Conservation (phyloP, 352 stramenopile species). For the Phytophthora citrophthora region DNA sequence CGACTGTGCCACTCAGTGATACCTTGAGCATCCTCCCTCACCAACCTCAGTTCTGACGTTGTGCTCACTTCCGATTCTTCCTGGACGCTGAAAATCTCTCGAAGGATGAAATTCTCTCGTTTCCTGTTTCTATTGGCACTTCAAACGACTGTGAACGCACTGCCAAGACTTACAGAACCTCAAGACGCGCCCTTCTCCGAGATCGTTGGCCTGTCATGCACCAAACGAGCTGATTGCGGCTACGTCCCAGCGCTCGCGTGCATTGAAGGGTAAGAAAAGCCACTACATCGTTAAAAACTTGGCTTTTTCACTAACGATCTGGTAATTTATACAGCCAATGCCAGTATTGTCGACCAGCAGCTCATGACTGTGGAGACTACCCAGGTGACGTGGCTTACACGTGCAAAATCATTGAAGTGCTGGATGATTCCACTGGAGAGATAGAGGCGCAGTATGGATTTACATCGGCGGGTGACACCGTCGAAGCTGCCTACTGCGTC, state of each 20-base stretch:
- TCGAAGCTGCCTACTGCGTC: slow-evolving; percentile 62
- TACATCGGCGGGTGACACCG: too few species aligned
- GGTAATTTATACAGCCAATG: slow-evolving; percentile 45
- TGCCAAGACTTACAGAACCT: slow-evolving; percentile 2
- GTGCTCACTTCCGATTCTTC: background rate
- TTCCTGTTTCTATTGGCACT: slow-evolving; percentile 1
- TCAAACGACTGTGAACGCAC: background rate
- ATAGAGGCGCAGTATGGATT: slow-evolving; percentile 16
- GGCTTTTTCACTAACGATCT: background rate
- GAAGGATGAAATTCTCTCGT: background rate
- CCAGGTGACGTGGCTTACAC: slow-evolving; percentile 53
- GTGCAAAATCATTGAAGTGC: slow-evolving; percentile 46
- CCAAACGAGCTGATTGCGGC: slow-evolving; percentile 59
- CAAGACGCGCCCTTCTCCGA: slow-evolving; percentile 35
- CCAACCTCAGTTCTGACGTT: background rate
- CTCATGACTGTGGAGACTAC: slow-evolving; percentile 56
- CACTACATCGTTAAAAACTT: background rate
- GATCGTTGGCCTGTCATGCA: slow-evolving; percentile 49
- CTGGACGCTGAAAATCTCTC: background rate
- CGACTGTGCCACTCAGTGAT: background rate
- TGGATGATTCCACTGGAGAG: slow-evolving; percentile 38
- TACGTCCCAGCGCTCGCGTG: slow-evolving; percentile 77
- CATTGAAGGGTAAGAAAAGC: slow-evolving; percentile 47
- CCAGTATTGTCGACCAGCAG: slow-evolving; percentile 55
- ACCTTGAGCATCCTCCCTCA: background rate